Base-by-base conservation (phyloP, 257 asterid genomes). In the Asclepias syriaca region DNA sequence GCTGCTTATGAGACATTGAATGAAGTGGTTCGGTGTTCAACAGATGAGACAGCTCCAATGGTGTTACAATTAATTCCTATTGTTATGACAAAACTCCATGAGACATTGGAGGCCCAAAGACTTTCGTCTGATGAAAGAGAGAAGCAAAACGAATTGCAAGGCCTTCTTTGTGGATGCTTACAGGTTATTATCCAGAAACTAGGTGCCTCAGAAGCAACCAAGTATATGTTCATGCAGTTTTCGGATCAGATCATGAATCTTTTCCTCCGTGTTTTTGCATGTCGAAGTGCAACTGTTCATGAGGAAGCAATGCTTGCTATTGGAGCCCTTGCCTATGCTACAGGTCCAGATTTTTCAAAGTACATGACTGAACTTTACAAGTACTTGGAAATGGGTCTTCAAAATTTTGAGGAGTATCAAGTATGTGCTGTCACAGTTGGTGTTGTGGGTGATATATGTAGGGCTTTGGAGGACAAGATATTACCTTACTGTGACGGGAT, bases 291-390 rank as follows among this genome's bases (percentile, higher is more conserved):
- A 27, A 78, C 81, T 22, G 81, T 73, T 18, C 81, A 78, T 3
- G 78, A 78, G 59, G 81, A 78, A 53, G 81, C 81, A 24, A 78
- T 78, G 81, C 81, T 78, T 68, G 75, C 78, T 68, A 73, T 78
- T 61, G 81, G 81, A 50, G 78, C 81, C 15, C 66, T 78, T 55
- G 81, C 81, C 27, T 73, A 78, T 69, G 70, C 74, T 12, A 40
- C 78, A 5, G 81, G 81, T 21, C 72, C 81, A 1, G 81, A 61
- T 22, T 73, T 78, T 43, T 73, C 72, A 0, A 78, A 78, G 71
- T 78, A 78, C 72, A 78, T 78, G 81, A 65, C 71, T 59, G 72
- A 78, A 48, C 75, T 73, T 54, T 78, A 73, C 66, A 78, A 78
- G 68, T 73, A 73, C 68, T 54, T 78, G 68, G 81, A 78, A 34